Conservation (phyloP, 805 yeast genomes). For the Yamadazyma sp. region DNA sequence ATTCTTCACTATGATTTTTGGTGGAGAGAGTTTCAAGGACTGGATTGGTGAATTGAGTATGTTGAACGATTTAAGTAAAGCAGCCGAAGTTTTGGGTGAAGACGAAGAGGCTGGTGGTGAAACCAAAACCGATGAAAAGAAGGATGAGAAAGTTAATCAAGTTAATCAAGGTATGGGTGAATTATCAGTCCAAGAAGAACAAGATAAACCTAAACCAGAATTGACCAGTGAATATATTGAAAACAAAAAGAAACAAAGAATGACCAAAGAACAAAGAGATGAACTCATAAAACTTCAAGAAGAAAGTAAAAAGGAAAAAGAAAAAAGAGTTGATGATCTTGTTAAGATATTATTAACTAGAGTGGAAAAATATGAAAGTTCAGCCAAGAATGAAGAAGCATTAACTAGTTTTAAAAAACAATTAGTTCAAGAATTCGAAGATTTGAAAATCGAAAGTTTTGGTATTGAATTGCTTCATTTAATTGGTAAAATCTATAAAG, state of each 20-base stretch:
- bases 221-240: conserved; percentile 14
- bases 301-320: conserved; percentile 51
- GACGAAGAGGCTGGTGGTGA: conserved; percentile 19
- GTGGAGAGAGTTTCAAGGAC: conserved; percentile 73
- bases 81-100: conserved; percentile 49
- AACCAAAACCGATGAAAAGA: conserved; percentile 3
- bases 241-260: conserved; percentile 32
- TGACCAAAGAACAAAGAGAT: conserved; percentile 42
- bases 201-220: conserved; percentile 3
- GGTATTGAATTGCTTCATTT: conserved; percentile 85
- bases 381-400: conserved; percentile 62
- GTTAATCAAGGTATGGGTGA: no score
- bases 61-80: conserved; percentile 68
- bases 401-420: conserved; percentile 52
- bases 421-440: conserved; percentile 63
- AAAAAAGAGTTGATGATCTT: conserved; percentile 49
- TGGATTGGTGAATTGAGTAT: conserved; percentile 84
- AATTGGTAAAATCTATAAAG: conserved; percentile 74
- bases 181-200: conserved; percentile 12
- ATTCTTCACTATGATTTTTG: conserved; percentile 78
- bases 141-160: conserved; percentile 11
- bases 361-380: conserved; percentile 50
- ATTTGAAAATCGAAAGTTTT: conserved; percentile 89
- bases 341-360: conserved; percentile 45
- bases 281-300: conserved; percentile 49